These are phyloP conservation scores for Phytophthora hibernalis DNA, from an alignment of 352 stramenopile species.

Conservation along the genomic window DNA sequence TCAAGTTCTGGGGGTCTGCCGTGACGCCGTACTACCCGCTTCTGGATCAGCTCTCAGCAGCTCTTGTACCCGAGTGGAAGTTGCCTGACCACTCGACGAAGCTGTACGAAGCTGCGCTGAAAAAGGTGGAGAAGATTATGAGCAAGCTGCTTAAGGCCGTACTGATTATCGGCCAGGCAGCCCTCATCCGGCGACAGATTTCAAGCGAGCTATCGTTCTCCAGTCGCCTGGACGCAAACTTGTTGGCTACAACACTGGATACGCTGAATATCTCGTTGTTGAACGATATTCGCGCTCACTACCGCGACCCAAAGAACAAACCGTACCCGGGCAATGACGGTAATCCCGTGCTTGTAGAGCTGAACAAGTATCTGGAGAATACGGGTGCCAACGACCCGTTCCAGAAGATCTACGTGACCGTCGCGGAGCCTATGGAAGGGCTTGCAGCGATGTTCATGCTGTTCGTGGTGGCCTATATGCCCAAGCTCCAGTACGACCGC, in stretches of 20 bases:
- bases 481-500: constrained; percentile 93
- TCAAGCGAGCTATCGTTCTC: constrained; percentile 92
- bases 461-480: constrained; percentile 94
- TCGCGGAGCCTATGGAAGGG: constrained; percentile 90
- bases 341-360: constrained; percentile 88
- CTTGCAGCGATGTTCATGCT: constrained; percentile 93
- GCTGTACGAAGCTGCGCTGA: constrained; percentile 89
- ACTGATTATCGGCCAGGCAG: constrained; percentile 94
- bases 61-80: constrained; percentile 89
- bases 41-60: constrained; percentile 88
- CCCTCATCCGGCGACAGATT: constrained; percentile 93
- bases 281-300: constrained; percentile 90
- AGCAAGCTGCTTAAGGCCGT: constrained; percentile 93
- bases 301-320: constrained; percentile 81
- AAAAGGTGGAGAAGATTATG: constrained; percentile 96
- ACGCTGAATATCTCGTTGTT: constrained; percentile 92
- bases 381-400: constrained; percentile 93
- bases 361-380: constrained; percentile 94
- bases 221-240: constrained; percentile 91
- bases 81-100: constrained; percentile 86
- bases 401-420: constrained; percentile 95
- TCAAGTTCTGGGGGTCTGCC: constrained; percentile 93
- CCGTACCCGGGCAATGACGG: constrained; percentile 80
- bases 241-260: constrained; percentile 89
- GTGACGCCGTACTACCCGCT: constrained; percentile 91